Evolutionary conservation across 139 green algal species (phyloP).

Genomic region (Coelastrella sp.): DNA sequence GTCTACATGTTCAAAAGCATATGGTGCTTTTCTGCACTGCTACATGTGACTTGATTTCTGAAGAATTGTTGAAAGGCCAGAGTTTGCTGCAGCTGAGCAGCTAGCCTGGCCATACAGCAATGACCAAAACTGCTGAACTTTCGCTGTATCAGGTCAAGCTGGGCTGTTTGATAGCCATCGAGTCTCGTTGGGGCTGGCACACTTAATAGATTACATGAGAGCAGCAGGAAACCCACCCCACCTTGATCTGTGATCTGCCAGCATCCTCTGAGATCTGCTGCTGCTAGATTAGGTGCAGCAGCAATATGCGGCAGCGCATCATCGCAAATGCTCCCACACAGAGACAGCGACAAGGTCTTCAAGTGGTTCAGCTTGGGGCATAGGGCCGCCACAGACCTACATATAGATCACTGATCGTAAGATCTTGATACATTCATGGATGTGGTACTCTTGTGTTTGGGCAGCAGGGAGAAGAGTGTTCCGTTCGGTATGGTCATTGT

Average conservation of each 20-base stretch:
- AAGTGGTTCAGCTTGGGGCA: neutral
- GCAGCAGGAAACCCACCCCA: neutral
- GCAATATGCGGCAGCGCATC: neutral
- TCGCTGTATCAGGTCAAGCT: too few species aligned
- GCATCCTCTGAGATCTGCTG: neutral
- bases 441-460: too few species aligned
- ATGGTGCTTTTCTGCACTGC: too few species aligned
- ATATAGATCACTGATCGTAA: neutral
- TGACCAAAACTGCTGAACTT: neutral
- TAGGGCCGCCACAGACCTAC: slow-evolving; percentile 1
- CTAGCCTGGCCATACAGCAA: neutral
- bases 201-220: neutral
- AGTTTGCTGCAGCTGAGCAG: too few species aligned
- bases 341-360: neutral
- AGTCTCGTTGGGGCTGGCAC: too few species aligned
- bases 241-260: slow-evolving; percentile 37
- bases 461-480: too few species aligned
- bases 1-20: too few species aligned
- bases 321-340: neutral
- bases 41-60: too few species aligned
- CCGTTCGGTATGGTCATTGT: too few species aligned
- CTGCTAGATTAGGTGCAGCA: neutral
- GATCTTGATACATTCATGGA: too few species aligned
- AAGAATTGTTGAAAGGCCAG: too few species aligned
- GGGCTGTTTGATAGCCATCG: too few species aligned